A percentile compares a stretch with the other conserved stretches of the same genome.
These are phyloP conservation scores for Pyrus hybrid DNA, from an alignment of 331 rosid genomes.

Conservation along the genomic window DNA sequence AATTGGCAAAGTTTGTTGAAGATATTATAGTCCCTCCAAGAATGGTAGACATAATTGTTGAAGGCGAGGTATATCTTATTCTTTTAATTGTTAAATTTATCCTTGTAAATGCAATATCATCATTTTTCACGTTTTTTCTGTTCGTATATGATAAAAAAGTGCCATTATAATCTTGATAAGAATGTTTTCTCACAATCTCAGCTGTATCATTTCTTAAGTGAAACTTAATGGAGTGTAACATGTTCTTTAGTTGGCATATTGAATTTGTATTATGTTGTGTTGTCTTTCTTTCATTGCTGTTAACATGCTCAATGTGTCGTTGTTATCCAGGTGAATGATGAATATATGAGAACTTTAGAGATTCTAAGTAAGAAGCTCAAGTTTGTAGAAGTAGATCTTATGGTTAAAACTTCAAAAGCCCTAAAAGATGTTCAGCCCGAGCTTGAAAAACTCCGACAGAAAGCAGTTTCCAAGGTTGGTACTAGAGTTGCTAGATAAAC, in stretches of 20 bases:
- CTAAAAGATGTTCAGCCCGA: conserved; percentile 94
- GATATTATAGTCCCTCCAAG: conserved; percentile 96
- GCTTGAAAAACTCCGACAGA: conserved; percentile 91
- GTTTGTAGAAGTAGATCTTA: conserved; percentile 80
- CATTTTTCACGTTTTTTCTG: not conserved
- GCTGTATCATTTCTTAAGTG: not conserved
- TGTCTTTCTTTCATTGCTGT: conserved; percentile 8
- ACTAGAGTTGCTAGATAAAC: not conserved
- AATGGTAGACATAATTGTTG: conserved; percentile 84
- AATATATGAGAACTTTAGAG: conserved; percentile 91
- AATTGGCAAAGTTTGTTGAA: conserved; percentile 87
- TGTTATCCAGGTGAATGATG: conserved; percentile 80
- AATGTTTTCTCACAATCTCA: not conserved
- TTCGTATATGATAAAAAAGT: not conserved
- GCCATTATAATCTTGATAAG: not conserved
- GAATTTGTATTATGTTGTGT: not conserved
- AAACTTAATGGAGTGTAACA: not conserved
- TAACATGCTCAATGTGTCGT: conserved; percentile 13
- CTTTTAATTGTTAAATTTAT: not conserved
- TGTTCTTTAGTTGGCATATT: not conserved
- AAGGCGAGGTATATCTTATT: conserved; percentile 69
- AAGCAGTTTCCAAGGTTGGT: conserved; percentile 85
- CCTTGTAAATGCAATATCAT: not conserved
- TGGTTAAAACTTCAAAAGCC: conserved; percentile 89
- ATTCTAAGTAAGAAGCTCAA: conserved; percentile 78